These are phyloP conservation scores for Endocarpon pusillum DNA, from an alignment of 495 filamentous ascomycete species.

Conservation along the genomic window DNA sequence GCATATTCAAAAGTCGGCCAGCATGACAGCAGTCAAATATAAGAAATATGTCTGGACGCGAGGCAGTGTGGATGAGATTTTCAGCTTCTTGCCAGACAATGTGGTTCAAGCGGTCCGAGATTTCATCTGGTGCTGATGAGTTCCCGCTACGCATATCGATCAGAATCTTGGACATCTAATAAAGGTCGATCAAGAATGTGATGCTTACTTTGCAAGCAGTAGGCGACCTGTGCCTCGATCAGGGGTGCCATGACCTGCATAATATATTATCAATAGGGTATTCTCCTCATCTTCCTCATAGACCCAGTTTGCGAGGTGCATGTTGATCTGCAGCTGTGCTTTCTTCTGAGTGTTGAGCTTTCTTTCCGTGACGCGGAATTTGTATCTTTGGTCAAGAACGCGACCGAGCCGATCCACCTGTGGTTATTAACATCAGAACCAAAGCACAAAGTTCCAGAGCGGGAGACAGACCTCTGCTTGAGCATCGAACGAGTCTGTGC, in stretches of 20 bases:
- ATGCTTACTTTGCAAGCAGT: constrained; percentile 1
- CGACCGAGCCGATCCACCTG: constrained; percentile 1
- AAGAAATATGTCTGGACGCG: constrained; percentile 5
- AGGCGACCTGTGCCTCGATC: neutral
- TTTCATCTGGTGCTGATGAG: no score
- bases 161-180: no score
- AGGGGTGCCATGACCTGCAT: constrained; percentile 9
- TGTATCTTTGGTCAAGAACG: constrained; percentile 2
- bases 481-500: no score
- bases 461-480: no score
- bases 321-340: constrained; percentile 2
- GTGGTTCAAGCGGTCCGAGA: neutral
- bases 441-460: no score
- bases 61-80: constrained; percentile 1
- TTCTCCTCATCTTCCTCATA: constrained; percentile 2
- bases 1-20: neutral
- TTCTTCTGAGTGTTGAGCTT: neutral
- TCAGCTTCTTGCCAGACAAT: constrained; percentile 5
- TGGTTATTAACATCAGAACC: no score
- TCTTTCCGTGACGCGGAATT: constrained; percentile 1
- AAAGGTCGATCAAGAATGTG: no score
- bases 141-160: no score
- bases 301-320: constrained; percentile 5
- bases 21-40: constrained; percentile 12
- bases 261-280: constrained; percentile 10